Conservation (phyloP, 2,329 filamentous ascomycete genomes). For the Esteya vermicola region DNA sequence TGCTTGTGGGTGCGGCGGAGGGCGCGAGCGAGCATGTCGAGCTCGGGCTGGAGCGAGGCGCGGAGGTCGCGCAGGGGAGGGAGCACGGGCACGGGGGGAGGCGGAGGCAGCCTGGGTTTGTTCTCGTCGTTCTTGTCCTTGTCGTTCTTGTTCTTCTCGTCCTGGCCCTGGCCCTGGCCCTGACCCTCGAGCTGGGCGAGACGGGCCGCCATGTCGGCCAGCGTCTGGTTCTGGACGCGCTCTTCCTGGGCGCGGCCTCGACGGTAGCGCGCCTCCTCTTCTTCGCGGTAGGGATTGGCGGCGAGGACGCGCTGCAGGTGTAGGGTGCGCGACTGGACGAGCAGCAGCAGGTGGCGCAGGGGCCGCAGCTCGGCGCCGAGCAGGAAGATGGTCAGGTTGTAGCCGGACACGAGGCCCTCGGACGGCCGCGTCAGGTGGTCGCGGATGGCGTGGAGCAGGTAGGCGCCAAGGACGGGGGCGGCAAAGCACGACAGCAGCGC, state of each 20-base stretch:
- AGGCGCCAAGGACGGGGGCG: constrained; percentile 66
- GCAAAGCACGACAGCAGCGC: constrained; percentile 69
- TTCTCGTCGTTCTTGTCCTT: too few relatives aligned
- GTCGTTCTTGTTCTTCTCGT: too few relatives aligned
- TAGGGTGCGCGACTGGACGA: constrained; percentile 65
- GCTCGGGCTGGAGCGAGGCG: constrained; percentile 58
- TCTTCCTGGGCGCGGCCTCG: constrained; percentile 13
- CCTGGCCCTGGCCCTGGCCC: constrained; percentile 7
- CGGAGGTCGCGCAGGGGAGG: constrained; percentile 42
- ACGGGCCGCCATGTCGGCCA: constrained; percentile 47
- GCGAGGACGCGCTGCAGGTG: constrained; percentile 65
- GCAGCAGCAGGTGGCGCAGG: constrained; percentile 63
- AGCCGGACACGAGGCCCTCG: constrained; percentile 79
- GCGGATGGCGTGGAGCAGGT: constrained; percentile 68
- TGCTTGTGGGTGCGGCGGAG: constrained; percentile 88
- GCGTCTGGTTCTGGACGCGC: constrained; percentile 16
- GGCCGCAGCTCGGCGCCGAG: constrained; percentile 78
- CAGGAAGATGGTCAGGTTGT: constrained; percentile 83
- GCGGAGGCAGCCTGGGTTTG: neutral
- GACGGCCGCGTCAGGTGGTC: constrained; percentile 69
- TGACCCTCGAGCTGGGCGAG: constrained; percentile 55
- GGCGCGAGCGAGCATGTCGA: constrained; percentile 78
- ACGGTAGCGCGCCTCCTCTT: constrained; percentile 8
- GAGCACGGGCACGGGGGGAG: neutral
- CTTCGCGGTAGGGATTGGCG: constrained; percentile 27